Conservation (phyloP, 1,284 basidiomycete genomes). For the Trichosporon sp. region DNA sequence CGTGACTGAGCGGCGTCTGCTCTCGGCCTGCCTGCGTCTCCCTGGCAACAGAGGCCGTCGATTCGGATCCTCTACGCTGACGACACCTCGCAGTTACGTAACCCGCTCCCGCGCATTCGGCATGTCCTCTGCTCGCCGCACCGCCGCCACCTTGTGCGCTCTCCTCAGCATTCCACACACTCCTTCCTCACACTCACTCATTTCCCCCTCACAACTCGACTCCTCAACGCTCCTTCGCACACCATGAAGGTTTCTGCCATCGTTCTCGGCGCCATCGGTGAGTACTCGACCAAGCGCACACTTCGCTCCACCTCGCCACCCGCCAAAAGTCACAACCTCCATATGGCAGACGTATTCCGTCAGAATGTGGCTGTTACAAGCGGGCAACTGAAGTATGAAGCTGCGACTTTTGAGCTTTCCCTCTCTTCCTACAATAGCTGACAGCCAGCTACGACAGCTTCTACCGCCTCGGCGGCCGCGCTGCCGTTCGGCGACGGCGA, state of each 20-base stretch:
- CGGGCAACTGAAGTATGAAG: too few relatives aligned
- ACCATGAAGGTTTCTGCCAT: conserved; percentile 2
- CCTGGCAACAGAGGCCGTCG: not conserved
- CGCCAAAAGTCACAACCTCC: not conserved
- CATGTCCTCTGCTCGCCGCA: not conserved
- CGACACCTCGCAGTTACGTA: not conserved
- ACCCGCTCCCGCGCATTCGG: not conserved
- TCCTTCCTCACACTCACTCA: not conserved
- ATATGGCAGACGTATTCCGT: too few relatives aligned
- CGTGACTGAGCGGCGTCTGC: too few relatives aligned
- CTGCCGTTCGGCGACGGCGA: not conserved
- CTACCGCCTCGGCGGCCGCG: not conserved
- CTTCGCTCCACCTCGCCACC: not conserved
- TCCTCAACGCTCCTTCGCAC: not conserved
- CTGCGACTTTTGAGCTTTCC: not conserved
- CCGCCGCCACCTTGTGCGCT: not conserved
- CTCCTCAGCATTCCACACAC: not conserved
- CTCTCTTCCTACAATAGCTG: not conserved
- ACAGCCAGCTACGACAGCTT: not conserved
- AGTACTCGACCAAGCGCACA: not conserved
- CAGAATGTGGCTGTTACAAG: too few relatives aligned
- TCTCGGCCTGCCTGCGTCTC: too few relatives aligned
- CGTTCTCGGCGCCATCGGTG: not conserved
- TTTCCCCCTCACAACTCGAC: not conserved
- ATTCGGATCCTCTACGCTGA: not conserved